phyloP scores from a whole-genome alignment of 495 filamentous ascomycete species.

The Penicillium cinerascens region DNA sequence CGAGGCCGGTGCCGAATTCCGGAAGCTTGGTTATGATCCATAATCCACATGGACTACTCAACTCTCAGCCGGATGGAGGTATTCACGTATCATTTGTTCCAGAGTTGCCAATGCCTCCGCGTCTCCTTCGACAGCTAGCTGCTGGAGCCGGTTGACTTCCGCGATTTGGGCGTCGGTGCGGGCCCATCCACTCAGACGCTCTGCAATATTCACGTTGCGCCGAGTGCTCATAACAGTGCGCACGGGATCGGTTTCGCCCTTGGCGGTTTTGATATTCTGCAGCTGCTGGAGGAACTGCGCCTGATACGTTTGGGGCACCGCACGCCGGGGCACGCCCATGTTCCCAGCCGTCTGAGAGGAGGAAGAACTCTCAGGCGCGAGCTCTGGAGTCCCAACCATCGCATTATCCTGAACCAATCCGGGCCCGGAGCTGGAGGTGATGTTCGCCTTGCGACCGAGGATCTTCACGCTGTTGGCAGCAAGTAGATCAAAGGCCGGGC shows the following conservation, averaged over 20 bases:
- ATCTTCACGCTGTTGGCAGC: slow-evolving; percentile 55
- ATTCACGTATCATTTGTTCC: slow-evolving; percentile 20
- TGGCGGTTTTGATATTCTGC: slow-evolving; percentile 36
- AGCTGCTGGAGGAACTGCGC: slow-evolving; percentile 43
- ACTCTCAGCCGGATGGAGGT: slow-evolving; percentile 1
- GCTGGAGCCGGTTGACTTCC: slow-evolving; percentile 32
- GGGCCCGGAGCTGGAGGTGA: slow-evolving; percentile 30
- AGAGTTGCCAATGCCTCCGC: slow-evolving; percentile 30
- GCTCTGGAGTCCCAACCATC: not conserved
- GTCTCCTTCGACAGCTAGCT: slow-evolving; percentile 34
- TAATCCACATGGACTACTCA: not conserved
- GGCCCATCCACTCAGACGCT: slow-evolving; percentile 37
- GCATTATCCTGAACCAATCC: slow-evolving; percentile 3
- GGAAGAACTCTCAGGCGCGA: not conserved
- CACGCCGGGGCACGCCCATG: slow-evolving; percentile 14
- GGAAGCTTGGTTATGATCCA: not conserved
- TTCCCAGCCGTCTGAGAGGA: not conserved
- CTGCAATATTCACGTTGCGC: slow-evolving; percentile 29
- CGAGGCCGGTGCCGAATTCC: not conserved
- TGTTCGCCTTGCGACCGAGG: slow-evolving; percentile 40
- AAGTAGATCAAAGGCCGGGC: slow-evolving; percentile 56
- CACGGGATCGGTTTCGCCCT: slow-evolving; percentile 46
- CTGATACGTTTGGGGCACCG: slow-evolving; percentile 31
- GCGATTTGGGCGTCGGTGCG: slow-evolving; percentile 39
- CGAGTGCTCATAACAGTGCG: slow-evolving; percentile 31